These are phyloP conservation scores for Wickerhamomyces subpelliculosus DNA, from an alignment of 805 yeast genomes.

Conservation along the genomic window DNA sequence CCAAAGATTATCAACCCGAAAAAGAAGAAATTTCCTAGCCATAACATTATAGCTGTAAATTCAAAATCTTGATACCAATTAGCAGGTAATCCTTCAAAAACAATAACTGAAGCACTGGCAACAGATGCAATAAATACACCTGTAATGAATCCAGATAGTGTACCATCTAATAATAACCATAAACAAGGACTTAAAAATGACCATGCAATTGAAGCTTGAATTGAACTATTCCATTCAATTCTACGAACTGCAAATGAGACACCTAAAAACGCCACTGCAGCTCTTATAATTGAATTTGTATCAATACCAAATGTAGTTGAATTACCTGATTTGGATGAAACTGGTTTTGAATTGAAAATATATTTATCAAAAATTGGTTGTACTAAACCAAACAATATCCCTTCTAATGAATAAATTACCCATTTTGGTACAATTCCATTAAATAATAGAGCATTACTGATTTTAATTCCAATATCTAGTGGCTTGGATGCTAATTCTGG, in stretches of 20 bases:
- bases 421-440: constrained; percentile 18
- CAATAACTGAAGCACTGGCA: constrained; percentile 12
- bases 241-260: constrained; percentile 64
- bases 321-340: constrained; percentile 8
- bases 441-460: constrained; percentile 7
- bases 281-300: constrained; percentile 24
- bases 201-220: constrained; percentile 63
- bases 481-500: constrained; percentile 36
- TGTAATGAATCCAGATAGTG: constrained; percentile 43
- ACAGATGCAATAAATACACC: constrained; percentile 23
- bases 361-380: constrained; percentile 36
- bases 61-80: constrained; percentile 43
- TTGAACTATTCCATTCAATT: constrained; percentile 59
- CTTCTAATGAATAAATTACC: constrained; percentile 38
- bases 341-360: constrained; percentile 6
- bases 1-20: constrained; percentile 63
- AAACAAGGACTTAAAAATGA: constrained; percentile 53
- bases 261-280: constrained; percentile 60
- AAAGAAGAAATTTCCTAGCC: constrained; percentile 60
- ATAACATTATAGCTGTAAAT: constrained; percentile 38
- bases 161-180: constrained; percentile 61
- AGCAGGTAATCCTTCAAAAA: constrained; percentile 42
- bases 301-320: constrained; percentile 9
- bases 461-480: constrained; percentile 28
- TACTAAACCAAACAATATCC: constrained; percentile 49